Conservation (phyloP, 345 rosid species). For the Salix viminalis region DNA sequence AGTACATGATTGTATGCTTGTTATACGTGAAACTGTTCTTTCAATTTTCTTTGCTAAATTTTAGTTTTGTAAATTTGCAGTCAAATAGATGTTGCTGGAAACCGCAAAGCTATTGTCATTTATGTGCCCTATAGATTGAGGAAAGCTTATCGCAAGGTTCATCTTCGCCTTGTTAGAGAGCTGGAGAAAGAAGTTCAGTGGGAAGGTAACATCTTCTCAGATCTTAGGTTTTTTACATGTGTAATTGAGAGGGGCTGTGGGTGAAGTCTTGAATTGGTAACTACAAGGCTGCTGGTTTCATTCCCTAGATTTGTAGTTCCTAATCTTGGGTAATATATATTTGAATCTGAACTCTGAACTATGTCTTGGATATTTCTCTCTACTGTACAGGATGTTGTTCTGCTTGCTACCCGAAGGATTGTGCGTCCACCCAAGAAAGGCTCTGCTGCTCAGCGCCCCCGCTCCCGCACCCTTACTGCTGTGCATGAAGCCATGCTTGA, state of each 20-base stretch:
- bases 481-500: constrained; percentile 83
- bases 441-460: constrained; percentile 82
- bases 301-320: not conserved
- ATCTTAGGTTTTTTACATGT: not conserved
- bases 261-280: not conserved
- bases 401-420: constrained; percentile 74
- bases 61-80: constrained; percentile 31
- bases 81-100: constrained; percentile 66
- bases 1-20: not conserved
- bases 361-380: not conserved
- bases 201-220: constrained; percentile 43
- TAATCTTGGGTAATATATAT: not conserved
- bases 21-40: not conserved
- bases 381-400: constrained; percentile 52
- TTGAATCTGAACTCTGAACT: not conserved
- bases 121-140: constrained; percentile 77
- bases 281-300: not conserved
- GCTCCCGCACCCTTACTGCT: constrained; percentile 69
- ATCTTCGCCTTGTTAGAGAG: constrained; percentile 78
- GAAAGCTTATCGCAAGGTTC: constrained; percentile 82
- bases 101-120: constrained; percentile 77
- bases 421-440: constrained; percentile 88
- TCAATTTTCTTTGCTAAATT: not conserved
- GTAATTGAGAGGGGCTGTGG: not conserved
- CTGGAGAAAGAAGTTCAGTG: constrained; percentile 94